Base-by-base conservation (phyloP, 495 filamentous ascomycete genomes). In the Penicillium soppii region DNA sequence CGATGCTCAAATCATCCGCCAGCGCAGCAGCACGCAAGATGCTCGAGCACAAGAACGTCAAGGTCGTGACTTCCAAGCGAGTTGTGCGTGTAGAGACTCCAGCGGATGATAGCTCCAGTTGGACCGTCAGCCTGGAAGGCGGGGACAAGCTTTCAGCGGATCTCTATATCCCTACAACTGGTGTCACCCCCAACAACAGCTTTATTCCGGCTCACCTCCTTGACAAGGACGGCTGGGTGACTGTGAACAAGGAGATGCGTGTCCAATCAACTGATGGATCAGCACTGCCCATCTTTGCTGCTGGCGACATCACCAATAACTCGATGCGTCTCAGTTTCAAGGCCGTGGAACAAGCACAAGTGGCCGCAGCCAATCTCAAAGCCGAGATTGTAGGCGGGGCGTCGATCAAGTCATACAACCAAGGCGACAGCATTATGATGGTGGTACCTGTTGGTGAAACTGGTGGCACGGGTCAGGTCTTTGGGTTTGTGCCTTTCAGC, bases 81-180 rank as follows among this genome's bases (percentile, higher is more conserved):
- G 59, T 67, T 1, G 26, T 36, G 1, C 52, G 37, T 0, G 52
- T 55, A 7, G 51, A 59, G 27, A 50, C 45, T 7, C 44, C 43
- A 0, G 40, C 47, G 1, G 47, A 61, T n/a, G 47, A 47, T 7
- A 27, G 33, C 20, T 54, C 56, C 3, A 36, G 44, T 2, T 69
- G 63, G 57, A 57, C 38, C 4, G 53, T 83, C 47, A 66, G 61
- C 2, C 60, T 82, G 29, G 55, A 74, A 43, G 71, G 65, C 22
- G 78, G 74, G 0, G 59, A 70, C 21, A 65, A 56, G 6, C 40
- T 80, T 19, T 42, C 51, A 1, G 78, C 80, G 0, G 84, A 87
- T 58, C 44, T 86, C 15, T 86, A 85, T 67, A 77, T 89, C 43
- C 77, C 86, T 3, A 83, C 82, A 2, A 81, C 74, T 44, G 85